Base-by-base conservation (phyloP, 768 basidiomycete species). In the Suillus bovinus region DNA sequence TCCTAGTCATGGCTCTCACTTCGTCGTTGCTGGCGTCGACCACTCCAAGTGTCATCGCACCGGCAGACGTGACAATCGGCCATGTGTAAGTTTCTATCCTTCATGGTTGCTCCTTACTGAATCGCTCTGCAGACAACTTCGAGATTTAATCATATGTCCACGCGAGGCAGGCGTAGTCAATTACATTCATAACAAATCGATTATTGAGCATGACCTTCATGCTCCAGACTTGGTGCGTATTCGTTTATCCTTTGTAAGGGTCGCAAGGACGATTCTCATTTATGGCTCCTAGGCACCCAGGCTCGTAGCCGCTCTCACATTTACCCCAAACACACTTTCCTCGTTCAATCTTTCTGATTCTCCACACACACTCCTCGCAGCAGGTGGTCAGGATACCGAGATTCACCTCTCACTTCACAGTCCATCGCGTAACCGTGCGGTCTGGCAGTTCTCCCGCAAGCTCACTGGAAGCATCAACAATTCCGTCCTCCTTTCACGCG, bases 401-500 rank as follows among this genome's bases (percentile, higher is more conserved):
- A 80, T 91, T 4, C 84, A 90, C 65, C 76, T 91, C 13, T 88
- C 88, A 67, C 74, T 82, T 65, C 82, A 80, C 57, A 66, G 49
- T 13, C 63, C 72, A 14, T 65, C 68, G 52, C 61, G 61, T 53
- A 64, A 64, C 20, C 59, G 24, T 62, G 49, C 63, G 14, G 60
- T 80, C 4, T 91, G 89, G 88, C 81, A 85, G 56, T 82, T 79
- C 67, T 83, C 84, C 46, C 78, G 76, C 62, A 74, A 72, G n/a
- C 76, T 90, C 20, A 69, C 75, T 1, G 88, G 86, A 7, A 89
- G 89, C 9, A 94, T 94, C 72, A 93, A 94, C 74, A 94, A 94
- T 72, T 90, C 90, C 7, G 86, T 94, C 27, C 67, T 79, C 61
- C 75, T 89, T 39, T 82, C 86, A 11, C 78, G 80, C 38, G 84